A percentile compares a stretch with the other conserved stretches of the same genome.
These are phyloP conservation scores for Nannizzia gypsea DNA, from an alignment of 2,329 filamentous ascomycete species.

Conservation along the genomic window DNA sequence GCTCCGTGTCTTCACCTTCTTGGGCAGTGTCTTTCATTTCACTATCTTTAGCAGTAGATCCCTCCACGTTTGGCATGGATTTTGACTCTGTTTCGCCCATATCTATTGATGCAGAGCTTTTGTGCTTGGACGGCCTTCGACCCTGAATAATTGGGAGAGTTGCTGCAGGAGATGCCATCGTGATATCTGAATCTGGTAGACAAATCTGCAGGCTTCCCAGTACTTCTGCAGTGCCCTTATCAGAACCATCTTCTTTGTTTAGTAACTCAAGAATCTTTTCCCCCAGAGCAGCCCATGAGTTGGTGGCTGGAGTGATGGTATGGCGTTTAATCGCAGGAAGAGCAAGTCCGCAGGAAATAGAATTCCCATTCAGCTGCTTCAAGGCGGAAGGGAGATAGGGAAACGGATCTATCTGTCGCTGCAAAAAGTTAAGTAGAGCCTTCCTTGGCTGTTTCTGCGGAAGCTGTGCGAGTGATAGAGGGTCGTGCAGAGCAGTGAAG, in stretches of 20 bases:
- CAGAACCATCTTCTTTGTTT: constrained; percentile 33
- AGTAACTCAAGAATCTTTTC: constrained; percentile 36
- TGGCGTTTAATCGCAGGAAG: constrained; percentile 28
- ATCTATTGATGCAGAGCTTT: neutral
- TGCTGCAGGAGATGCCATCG: neutral
- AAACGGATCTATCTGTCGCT: constrained; percentile 44
- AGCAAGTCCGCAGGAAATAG: constrained; percentile 22
- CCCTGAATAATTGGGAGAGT: constrained; percentile 11
- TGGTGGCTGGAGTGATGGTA: constrained; percentile 24
- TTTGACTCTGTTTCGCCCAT: neutral
- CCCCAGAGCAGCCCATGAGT: constrained; percentile 39
- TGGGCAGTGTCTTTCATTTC: neutral
- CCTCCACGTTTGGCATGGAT: neutral
- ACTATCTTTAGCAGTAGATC: too few species aligned
- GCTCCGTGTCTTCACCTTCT: neutral
- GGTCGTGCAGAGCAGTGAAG: constrained; percentile 42
- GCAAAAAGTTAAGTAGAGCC: constrained; percentile 42
- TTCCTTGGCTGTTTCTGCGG: constrained; percentile 41
- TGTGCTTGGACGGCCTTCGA: neutral
- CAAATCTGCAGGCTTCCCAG: constrained; percentile 27
- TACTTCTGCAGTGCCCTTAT: constrained; percentile 7
- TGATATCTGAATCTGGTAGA: constrained; percentile 22
- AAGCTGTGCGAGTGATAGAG: constrained; percentile 42
- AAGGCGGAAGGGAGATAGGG: constrained; percentile 28
- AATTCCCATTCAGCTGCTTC: neutral